Percentiles rank a stretch among this genome's conserved stretches.
These are phyloP conservation scores for Xylaria grammica DNA, from an alignment of 495 filamentous ascomycete species.

Conservation along the genomic window DNA sequence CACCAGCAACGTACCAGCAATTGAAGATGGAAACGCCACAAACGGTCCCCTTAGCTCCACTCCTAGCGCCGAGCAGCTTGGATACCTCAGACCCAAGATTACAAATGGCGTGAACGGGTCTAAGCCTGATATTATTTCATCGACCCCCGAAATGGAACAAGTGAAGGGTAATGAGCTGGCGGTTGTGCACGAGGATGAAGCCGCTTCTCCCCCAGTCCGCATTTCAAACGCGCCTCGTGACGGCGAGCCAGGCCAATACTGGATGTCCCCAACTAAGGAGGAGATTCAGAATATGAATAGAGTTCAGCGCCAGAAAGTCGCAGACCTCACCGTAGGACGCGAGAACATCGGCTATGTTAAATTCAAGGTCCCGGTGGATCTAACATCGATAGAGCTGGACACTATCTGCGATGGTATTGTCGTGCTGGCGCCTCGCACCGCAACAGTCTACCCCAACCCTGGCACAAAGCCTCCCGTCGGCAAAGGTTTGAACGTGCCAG, in stretches of 20 bases:
- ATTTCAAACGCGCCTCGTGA: slow-evolving; percentile 44
- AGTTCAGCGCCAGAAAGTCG: slow-evolving; percentile 71
- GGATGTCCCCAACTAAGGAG: slow-evolving; percentile 74
- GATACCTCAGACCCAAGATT: slow-evolving; percentile 63
- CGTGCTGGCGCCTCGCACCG: slow-evolving; percentile 70
- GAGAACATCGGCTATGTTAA: slow-evolving; percentile 76
- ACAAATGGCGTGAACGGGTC: slow-evolving; percentile 58
- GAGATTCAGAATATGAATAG: slow-evolving; percentile 77
- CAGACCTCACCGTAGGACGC: slow-evolving; percentile 80
- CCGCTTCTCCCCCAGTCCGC: slow-evolving; percentile 38
- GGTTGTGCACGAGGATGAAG: slow-evolving; percentile 74
- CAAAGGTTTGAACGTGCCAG: slow-evolving; percentile 88
- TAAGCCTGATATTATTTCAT: slow-evolving; percentile 45
- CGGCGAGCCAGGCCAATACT: slow-evolving; percentile 76
- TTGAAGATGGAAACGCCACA: slow-evolving; percentile 44
- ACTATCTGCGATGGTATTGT: slow-evolving; percentile 74
- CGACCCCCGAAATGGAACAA: slow-evolving; percentile 72
- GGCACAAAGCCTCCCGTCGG: slow-evolving; percentile 79
- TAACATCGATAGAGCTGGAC: slow-evolving; percentile 73
- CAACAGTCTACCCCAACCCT: slow-evolving; percentile 83
- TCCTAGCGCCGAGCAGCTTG: slow-evolving; percentile 66
- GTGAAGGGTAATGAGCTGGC: slow-evolving; percentile 77
- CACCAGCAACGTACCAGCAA: slow-evolving; percentile 54
- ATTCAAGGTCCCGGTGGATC: slow-evolving; percentile 82
- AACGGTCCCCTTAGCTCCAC: slow-evolving; percentile 51